Conservation (phyloP, 306 rosid genomes). For the Ormosia emarginata region DNA sequence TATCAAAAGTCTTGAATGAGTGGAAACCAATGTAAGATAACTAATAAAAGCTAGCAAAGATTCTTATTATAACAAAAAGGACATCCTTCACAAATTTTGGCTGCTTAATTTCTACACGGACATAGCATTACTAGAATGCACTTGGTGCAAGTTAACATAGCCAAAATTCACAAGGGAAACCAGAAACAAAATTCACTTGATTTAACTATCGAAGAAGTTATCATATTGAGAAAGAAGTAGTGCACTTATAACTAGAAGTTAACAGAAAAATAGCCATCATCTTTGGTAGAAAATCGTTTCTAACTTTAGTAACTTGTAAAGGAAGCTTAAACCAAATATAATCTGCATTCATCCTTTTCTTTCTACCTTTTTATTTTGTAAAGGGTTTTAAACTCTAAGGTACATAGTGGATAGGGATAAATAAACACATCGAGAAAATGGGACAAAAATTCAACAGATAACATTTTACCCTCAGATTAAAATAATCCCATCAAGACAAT, state of each 20-base stretch:
- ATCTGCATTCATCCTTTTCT: background rate
- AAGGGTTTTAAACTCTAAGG: background rate
- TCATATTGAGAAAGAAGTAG: background rate
- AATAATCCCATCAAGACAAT: background rate
- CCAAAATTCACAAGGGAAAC: conserved; percentile 12
- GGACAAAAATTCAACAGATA: background rate
- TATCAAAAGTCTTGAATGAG: background rate
- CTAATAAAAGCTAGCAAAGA: background rate
- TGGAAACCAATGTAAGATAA: conserved; percentile 5
- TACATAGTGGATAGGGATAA: background rate
- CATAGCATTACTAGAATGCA: background rate
- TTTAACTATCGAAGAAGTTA: background rate
- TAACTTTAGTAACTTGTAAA: background rate
- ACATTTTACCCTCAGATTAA: background rate
- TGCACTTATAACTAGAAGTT: background rate
- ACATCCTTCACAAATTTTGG: conserved; percentile 16
- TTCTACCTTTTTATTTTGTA: background rate
- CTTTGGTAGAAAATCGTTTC: background rate
- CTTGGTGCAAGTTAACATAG: background rate
- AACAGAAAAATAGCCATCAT: background rate
- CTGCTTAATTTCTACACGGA: background rate
- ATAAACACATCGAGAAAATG: background rate
- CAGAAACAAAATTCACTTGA: background rate
- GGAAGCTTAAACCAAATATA: background rate
- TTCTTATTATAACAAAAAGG: background rate